phyloP scores from a whole-genome alignment of 2,329 filamentous ascomycete species.

The Fusarium sp. region DNA sequence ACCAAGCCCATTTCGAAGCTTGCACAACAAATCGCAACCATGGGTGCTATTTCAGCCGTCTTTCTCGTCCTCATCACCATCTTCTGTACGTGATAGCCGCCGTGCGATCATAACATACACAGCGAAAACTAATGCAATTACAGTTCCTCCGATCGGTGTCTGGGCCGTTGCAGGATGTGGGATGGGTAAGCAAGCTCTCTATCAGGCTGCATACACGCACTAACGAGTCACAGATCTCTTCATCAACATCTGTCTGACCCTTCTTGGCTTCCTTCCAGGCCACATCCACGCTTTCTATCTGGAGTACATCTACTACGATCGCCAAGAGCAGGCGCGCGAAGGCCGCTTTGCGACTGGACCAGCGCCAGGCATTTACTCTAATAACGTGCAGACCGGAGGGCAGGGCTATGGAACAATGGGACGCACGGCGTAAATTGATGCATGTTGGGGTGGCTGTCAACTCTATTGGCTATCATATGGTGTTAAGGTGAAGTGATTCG shows the following conservation, averaged over 20 bases:
- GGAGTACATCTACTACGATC: slow-evolving; percentile 86
- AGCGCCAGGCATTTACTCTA: slow-evolving; percentile 79
- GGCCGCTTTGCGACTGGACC: slow-evolving; percentile 67
- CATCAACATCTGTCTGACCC: slow-evolving; percentile 75
- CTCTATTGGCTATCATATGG: not conserved
- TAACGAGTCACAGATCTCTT: slow-evolving; percentile 64
- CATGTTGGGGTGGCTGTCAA: not conserved
- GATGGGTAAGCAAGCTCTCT: slow-evolving; percentile 55
- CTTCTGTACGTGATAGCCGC: slow-evolving; percentile 58
- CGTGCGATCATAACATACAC: not conserved
- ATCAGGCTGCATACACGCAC: not conserved
- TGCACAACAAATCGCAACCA: slow-evolving; percentile 51
- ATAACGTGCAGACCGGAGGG: slow-evolving; percentile 79
- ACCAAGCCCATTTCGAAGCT: not conserved
- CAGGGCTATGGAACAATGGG: slow-evolving; percentile 70
- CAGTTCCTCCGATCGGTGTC: slow-evolving; percentile 76
- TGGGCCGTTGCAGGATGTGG: slow-evolving; percentile 75
- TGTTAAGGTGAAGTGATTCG: not conserved
- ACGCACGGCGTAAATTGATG: slow-evolving; percentile 44
- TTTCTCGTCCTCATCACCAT: slow-evolving; percentile 66
- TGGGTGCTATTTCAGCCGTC: slow-evolving; percentile 64
- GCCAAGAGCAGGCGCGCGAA: slow-evolving; percentile 71
- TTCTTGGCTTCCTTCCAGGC: slow-evolving; percentile 81
- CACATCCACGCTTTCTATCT: slow-evolving; percentile 86
- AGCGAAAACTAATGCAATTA: slow-evolving; percentile 38